These are phyloP conservation scores for Globisporangium megalacanthum DNA, from an alignment of 352 stramenopile genomes.

Conservation along the genomic window DNA sequence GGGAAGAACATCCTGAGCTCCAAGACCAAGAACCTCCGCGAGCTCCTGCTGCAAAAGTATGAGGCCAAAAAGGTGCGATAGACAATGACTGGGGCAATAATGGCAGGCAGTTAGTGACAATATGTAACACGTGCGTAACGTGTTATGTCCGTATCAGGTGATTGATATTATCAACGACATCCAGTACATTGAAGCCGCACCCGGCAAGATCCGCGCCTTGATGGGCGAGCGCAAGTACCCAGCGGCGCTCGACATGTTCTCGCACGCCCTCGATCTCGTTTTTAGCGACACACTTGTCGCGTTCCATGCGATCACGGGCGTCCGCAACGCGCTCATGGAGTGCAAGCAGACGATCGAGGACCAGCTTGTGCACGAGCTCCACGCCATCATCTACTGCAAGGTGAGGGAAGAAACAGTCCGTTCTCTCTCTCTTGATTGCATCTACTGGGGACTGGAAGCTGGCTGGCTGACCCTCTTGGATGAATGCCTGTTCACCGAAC, in stretches of 20 bases:
- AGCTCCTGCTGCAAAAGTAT: slow-evolving; percentile 78
- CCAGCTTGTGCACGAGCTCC: slow-evolving; percentile 63
- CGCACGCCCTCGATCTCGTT: slow-evolving; percentile 66
- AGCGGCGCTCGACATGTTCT: slow-evolving; percentile 67
- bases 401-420: slow-evolving; percentile 8
- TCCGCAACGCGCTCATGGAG: slow-evolving; percentile 78
- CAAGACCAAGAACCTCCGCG: slow-evolving; percentile 80
- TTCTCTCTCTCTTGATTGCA: no score
- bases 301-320: slow-evolving; percentile 69
- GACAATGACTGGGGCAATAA: background rate
- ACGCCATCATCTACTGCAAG: slow-evolving; percentile 72
- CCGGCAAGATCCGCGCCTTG: slow-evolving; percentile 52
- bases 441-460: no score
- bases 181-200: slow-evolving; percentile 70
- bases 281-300: slow-evolving; percentile 76
- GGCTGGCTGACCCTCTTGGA: background rate
- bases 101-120: no score
- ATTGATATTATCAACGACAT: slow-evolving; percentile 84
- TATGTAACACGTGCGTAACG: background rate
- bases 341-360: slow-evolving; percentile 84
- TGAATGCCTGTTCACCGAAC: background rate
- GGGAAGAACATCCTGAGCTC: slow-evolving; percentile 77
- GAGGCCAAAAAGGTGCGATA: slow-evolving; percentile 60
- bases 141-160: slow-evolving; percentile 21
- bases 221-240: slow-evolving; percentile 52